Conservation (phyloP, 768 basidiomycete genomes). For the Kondoa malvinella region DNA sequence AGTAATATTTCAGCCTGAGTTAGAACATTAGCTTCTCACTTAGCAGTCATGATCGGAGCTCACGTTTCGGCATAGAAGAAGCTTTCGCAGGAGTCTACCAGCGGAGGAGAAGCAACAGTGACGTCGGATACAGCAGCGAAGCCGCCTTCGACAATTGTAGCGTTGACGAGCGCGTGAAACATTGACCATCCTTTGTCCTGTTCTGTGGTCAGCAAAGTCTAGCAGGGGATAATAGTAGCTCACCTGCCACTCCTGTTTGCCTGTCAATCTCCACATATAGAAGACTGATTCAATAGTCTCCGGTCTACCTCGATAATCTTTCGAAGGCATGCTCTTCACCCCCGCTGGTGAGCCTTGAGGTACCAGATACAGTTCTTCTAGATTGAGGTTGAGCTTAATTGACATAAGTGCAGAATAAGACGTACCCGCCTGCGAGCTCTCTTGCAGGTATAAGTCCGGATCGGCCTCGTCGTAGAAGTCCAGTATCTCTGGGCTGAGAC, state of each 20-base stretch:
- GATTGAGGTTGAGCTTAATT: no score
- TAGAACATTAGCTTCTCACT: not conserved
- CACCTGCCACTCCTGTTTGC: slow-evolving; percentile 35
- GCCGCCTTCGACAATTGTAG: slow-evolving; percentile 20
- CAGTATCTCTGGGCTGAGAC: slow-evolving; percentile 6
- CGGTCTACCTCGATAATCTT: slow-evolving; percentile 31
- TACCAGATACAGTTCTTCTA: not conserved
- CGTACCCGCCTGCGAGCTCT: not conserved
- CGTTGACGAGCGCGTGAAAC: slow-evolving; percentile 32
- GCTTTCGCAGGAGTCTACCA: slow-evolving; percentile 28
- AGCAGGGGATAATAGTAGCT: not conserved
- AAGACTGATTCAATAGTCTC: slow-evolving; percentile 35
- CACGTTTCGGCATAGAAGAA: slow-evolving; percentile 34
- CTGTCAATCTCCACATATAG: slow-evolving; percentile 33
- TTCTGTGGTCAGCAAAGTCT: not conserved
- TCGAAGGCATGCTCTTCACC: slow-evolving; percentile 25
- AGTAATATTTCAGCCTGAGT: slow-evolving; percentile 18
- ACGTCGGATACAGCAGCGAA: slow-evolving; percentile 32
- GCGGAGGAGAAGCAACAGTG: slow-evolving; percentile 13
- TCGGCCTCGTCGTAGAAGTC: slow-evolving; percentile 17
- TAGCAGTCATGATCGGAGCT: not conserved
- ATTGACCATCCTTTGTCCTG: slow-evolving; percentile 36
- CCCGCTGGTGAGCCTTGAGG: slow-evolving; percentile 22
- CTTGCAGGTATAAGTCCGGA: slow-evolving; percentile 4
- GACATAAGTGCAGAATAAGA: no score